Evolutionary conservation across 179 eudicot genomes (phyloP), one percentile per base, ranked within the genome.

Genomic region (Heliamphora pulchella): DNA sequence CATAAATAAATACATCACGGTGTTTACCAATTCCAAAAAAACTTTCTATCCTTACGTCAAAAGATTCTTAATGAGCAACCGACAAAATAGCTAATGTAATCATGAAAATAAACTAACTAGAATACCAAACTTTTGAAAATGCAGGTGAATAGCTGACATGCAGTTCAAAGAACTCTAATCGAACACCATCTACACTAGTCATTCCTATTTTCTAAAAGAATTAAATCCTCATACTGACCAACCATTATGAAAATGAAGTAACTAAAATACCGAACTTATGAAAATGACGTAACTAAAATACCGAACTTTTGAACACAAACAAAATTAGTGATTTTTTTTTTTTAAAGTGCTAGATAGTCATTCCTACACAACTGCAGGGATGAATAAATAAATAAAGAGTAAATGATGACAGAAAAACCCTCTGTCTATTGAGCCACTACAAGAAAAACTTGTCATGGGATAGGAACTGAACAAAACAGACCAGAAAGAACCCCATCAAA

Each of bases 401-500:
- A 31, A 63, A 63, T 18, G 68, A 20, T 1, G 2, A 11, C 2
- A 1, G 61, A 53, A 53, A 71, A 73, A 4, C 58, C n/a, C 44
- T 11, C 2, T 72, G 77, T 39, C 77, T 53, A 22, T 57, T 75
- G 31, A 75, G 59, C 66, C 78, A 75, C 50, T 55, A 31, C 31
- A 31, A 51, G n/a, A 17, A 41, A 10, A 75, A 73, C 22, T 46
- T n/a, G 62, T 8, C 76, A 74, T 17, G 4, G 13, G 77, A 14
- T 39, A 74, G 41, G 78, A 13, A 75, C 51, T 18, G 31, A 43
- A 74, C 62, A 55, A 55, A 59, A n/a, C 65, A 74, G 77, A 55
- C 55, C 58, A 55, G 61, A 57, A 73, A 13, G 18, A 54, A 22
- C 3, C 46, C 54, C 5, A 8, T 48, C 58, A 51, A 71, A 18